Evolutionary conservation across 257 asterid species (phyloP).

Genomic region (Ligustrum vulgare): DNA sequence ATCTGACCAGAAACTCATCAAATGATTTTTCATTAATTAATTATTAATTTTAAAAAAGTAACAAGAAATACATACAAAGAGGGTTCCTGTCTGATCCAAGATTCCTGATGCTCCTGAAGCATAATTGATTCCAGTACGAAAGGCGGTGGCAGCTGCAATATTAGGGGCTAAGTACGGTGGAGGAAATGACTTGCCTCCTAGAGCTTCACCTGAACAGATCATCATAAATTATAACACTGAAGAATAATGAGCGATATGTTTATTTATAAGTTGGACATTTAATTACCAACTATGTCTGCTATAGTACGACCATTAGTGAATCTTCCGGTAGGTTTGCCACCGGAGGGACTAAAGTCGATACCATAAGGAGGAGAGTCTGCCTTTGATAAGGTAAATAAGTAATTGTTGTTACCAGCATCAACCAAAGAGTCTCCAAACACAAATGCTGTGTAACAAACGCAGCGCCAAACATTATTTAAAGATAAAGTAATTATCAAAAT

Average conservation of each 20-base stretch:
- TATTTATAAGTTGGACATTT: too few relatives aligned
- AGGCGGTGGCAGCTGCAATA: constrained; percentile 28
- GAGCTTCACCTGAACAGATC: constrained; percentile 35
- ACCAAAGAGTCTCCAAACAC: constrained; percentile 58
- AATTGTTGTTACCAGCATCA: constrained; percentile 55
- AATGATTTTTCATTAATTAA: background rate
- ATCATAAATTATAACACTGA: background rate
- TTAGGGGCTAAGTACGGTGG: constrained; percentile 51
- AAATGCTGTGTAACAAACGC: constrained; percentile 36
- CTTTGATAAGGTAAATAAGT: constrained; percentile 45
- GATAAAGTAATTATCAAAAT: background rate
- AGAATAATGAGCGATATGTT: too few relatives aligned
- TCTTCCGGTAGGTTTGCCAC: constrained; percentile 55
- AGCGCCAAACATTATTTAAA: constrained; percentile 14
- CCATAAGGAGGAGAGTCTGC: constrained; percentile 63
- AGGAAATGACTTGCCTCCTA: constrained; percentile 49
- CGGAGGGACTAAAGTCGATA: constrained; percentile 49
- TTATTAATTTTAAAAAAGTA: too few relatives aligned
- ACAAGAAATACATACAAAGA: constrained; percentile 39
- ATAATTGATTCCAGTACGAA: constrained; percentile 47
- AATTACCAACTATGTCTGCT: constrained; percentile 48
- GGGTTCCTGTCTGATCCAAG: constrained; percentile 50
- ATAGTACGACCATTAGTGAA: constrained; percentile 62
- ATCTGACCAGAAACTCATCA: constrained; percentile 31
- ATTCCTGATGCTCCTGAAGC: constrained; percentile 74